phyloP scores from a whole-genome alignment of 352 stramenopile species.

The Phytophthora lateralis region DNA sequence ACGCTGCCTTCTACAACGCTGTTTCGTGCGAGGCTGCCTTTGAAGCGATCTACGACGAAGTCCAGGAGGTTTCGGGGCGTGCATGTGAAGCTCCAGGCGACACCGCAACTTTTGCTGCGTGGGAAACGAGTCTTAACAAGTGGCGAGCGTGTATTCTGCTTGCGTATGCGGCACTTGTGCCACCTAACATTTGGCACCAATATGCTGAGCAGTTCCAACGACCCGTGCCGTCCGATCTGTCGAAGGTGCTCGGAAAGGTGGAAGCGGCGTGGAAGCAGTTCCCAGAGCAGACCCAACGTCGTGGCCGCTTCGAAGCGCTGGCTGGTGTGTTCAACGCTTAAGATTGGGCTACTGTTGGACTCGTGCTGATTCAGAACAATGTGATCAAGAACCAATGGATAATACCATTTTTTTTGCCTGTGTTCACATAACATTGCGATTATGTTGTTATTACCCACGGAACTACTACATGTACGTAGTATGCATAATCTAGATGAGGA shows the following conservation, averaged over 20 bases:
- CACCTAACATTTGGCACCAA: slow-evolving; percentile 64
- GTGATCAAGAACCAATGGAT: too few species aligned
- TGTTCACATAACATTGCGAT: slow-evolving; percentile 1
- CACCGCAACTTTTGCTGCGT: slow-evolving; percentile 40
- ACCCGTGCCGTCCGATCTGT: slow-evolving; percentile 52
- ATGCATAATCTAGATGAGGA: slow-evolving; percentile 44
- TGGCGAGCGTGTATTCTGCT: slow-evolving; percentile 75
- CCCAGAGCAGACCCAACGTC: slow-evolving; percentile 56
- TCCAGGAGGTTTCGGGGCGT: slow-evolving; percentile 63
- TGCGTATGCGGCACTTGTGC: slow-evolving; percentile 71
- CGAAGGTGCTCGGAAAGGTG: slow-evolving; percentile 37
- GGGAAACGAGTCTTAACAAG: slow-evolving; percentile 54
- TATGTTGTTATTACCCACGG: background rate
- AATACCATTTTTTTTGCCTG: slow-evolving; percentile 18
- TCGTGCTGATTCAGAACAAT: background rate
- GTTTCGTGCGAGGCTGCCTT: slow-evolving; percentile 80
- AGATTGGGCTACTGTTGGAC: slow-evolving; percentile 1
- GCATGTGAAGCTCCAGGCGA: slow-evolving; percentile 47
- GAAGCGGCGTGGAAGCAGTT: slow-evolving; percentile 52
- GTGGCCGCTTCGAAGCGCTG: slow-evolving; percentile 64
- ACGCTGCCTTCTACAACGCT: slow-evolving; percentile 76
- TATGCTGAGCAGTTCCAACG: slow-evolving; percentile 67
- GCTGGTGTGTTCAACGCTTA: slow-evolving; percentile 31
- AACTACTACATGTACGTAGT: too few species aligned
- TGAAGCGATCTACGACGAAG: slow-evolving; percentile 55